Evolutionary conservation across 331 rosid genomes (phyloP), one percentile per base, ranked within the genome.

Genomic region (Spiraea crenata): DNA sequence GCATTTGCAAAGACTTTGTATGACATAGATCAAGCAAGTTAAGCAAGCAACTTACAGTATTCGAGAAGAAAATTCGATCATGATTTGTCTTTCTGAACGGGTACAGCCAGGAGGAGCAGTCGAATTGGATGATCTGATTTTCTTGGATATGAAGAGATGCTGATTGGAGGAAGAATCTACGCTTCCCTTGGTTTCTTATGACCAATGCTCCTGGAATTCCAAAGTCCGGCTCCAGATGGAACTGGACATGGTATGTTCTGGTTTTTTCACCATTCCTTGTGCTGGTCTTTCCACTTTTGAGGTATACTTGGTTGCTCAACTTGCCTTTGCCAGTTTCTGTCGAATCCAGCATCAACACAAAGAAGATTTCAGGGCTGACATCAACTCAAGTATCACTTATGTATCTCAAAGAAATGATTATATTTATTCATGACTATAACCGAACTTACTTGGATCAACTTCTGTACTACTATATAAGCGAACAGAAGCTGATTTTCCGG

Each of bases 41-140:
- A n/a, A 3, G 14, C 3, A 15, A 14, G 39, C 41, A 38, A 76
- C 90, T 85, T 68, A 91, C 95, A 17, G 78, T 80, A 76, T 86
- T 88, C 15, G 91, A 82, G 88, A 91, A 91, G 78, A 91, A 88
- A 52, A 88, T 46, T 40, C 89, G 50, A 71, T 45, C 72, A 20
- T 55, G 51, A 12, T 51, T 52, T 76, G 85, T 78, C 66, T 65
- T 69, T 52, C 67, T 60, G 67, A 71, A 38, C 14, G 95, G 89
- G 81, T 82, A 91, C 35, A 91, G 70, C 97, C 95, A 86, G 45
- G 95, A 86, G 76, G 83, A 73, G 81, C 92, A 88, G 45, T 82
- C 76, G 58, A 86, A 91, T 45, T 85, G 85, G 64, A 88, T 76
- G 46, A 68, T 64, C 41, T 81, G 80, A 66, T 74, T 42, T 52